Base-by-base conservation (phyloP, 768 basidiomycete genomes). In the Lentinula guzmanii region DNA sequence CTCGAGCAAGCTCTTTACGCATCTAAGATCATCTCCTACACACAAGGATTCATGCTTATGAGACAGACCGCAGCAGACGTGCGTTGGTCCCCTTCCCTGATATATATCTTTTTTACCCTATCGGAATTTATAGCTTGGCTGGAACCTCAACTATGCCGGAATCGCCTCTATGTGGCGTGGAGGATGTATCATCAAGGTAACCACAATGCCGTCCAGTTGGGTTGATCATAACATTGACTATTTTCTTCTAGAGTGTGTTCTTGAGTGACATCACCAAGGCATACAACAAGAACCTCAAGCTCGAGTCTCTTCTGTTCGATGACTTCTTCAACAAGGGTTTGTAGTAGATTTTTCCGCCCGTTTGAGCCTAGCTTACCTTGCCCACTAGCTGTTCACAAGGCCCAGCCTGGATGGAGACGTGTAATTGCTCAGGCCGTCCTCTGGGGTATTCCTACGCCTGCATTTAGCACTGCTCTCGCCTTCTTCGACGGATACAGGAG, bases 121-220 rank as follows among this genome's bases (percentile, higher is more conserved):
- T 39, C 1, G 13, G 37, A 39, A 24, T 57, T 39, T 35, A 52
- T 64, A 91, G 89, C 70, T 90, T 67, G 73, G 70, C 65, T 99
- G 96, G 96, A 86, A 91, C 74, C 80, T 99, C 74, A 98, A 98
- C 84, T 96, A 96, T 73, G 89, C 95, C 68, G 95, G 95, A 63
- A 98, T 99, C 71, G 97, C 97, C 37, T 86, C 82, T 67, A 99
- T 99, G 95, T 99, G 97, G 97, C 93, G 96, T 70, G 97, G 97
- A 66, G 97, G 97, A 66, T 98, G 96, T 76, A 99, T 99, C 76
- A 98, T 99, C 84, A 96, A 96, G 85, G 90, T 86, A 62, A 65
- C 66, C 42, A 28, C 1, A 24, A 18, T 13, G 24, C 15, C 50
- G 24, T 33, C 21, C 50, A 45, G 21, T 39, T 1, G 11, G 15